Conservation (phyloP, 257 asterid genomes). For the Solanum arcanum region DNA sequence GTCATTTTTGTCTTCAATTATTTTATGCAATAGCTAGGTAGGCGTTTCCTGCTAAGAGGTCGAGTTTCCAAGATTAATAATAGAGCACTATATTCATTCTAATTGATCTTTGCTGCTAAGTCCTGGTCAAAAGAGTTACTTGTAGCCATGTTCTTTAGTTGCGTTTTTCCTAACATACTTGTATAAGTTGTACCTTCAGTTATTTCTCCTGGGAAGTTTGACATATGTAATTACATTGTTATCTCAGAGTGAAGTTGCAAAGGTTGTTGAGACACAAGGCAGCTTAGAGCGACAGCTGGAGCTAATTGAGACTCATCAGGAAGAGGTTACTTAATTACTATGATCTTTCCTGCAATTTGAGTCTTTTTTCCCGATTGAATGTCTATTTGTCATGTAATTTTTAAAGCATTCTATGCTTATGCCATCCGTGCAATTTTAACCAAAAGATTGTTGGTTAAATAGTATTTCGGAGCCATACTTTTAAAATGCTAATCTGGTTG, state of each 20-base stretch:
- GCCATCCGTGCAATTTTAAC: background rate
- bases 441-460: background rate
- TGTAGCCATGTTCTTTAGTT: background rate
- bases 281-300: conserved; percentile 84
- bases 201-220: background rate
- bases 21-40: background rate
- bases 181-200: background rate
- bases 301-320: conserved; percentile 94
- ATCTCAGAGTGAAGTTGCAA: conserved; percentile 81
- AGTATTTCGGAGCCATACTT: background rate
- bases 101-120: background rate
- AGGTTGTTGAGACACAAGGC: conserved; percentile 80
- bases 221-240: background rate
- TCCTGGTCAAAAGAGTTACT: background rate
- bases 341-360: background rate
- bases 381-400: background rate
- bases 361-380: background rate
- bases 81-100: background rate
- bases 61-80: background rate
- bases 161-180: background rate
- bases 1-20: background rate
- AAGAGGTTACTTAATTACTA: conserved; percentile 43
- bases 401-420: background rate
- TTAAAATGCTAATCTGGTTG: background rate
- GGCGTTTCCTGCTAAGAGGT: background rate